phyloP scores from a whole-genome alignment of 202 grass and related monocot species.

The Miscanthus sacchariflorus region DNA sequence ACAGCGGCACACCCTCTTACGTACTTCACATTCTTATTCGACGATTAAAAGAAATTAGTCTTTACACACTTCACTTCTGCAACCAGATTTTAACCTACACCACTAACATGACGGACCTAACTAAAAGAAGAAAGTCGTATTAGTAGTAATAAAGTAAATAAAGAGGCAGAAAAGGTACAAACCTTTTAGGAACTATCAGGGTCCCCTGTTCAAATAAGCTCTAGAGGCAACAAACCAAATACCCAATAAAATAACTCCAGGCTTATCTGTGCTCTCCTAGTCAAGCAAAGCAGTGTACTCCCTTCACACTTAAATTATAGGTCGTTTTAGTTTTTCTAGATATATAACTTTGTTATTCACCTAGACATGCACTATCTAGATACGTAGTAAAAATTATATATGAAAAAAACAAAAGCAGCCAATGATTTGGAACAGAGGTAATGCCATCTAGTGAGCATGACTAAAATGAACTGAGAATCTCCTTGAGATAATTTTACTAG shows the following conservation, averaged over 20 bases:
- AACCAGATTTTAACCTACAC: background rate
- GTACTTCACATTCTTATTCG: background rate
- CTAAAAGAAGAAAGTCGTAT: background rate
- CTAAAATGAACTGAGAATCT: too few relatives aligned
- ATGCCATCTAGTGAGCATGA: background rate
- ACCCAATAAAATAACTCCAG: background rate
- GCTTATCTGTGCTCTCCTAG: background rate
- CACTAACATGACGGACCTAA: background rate
- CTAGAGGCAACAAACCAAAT: background rate
- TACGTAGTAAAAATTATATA: background rate
- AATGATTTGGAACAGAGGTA: background rate
- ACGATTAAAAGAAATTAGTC: background rate
- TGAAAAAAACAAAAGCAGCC: background rate
- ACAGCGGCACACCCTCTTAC: background rate
- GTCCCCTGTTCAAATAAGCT: background rate
- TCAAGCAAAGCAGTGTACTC: background rate
- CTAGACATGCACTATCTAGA: background rate
- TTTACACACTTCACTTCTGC: background rate
- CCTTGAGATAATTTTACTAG: too few relatives aligned
- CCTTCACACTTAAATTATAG: background rate
- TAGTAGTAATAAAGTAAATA: background rate
- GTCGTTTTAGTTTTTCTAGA: background rate
- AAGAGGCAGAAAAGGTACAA: background rate
- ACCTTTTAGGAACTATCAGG: background rate
- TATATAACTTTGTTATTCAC: too few relatives aligned